Percentiles rank a stretch among this genome's conserved stretches.
Evolutionary conservation across 768 basidiomycete genomes (phyloP).

Genomic region (Tulasnella sp.): DNA sequence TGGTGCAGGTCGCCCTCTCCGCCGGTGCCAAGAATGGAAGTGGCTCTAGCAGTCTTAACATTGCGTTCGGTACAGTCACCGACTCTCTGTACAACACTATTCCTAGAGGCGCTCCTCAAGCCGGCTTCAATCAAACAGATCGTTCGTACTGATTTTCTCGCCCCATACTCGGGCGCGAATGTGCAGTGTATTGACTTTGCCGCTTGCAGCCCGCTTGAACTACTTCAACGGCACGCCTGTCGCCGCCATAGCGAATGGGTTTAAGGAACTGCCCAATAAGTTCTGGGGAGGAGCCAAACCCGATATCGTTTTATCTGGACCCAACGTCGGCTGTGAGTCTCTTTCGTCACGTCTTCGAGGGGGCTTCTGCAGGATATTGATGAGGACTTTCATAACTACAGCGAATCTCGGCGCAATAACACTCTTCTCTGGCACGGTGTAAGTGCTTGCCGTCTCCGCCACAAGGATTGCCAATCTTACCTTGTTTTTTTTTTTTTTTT

Average conservation of each 20-base stretch:
- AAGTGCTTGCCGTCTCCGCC: background rate
- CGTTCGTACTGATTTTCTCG: background rate
- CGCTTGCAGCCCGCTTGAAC: conserved; percentile 10
- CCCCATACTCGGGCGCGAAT: background rate
- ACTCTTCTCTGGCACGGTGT: conserved; percentile 23
- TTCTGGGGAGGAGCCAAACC: conserved; percentile 13
- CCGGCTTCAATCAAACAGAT: conserved; percentile 5
- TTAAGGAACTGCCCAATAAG: background rate
- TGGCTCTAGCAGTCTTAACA: conserved; percentile 17
- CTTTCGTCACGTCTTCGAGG: background rate
- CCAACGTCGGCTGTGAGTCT: conserved; percentile 21
- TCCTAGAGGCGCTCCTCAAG: background rate
- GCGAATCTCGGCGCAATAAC: conserved; percentile 9
- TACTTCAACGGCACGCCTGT: conserved; percentile 23
- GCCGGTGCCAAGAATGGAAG: conserved; percentile 9
- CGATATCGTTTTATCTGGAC: conserved; percentile 19
- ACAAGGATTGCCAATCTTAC: background rate
- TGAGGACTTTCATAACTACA: background rate
- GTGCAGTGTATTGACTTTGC: background rate
- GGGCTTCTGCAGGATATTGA: background rate
- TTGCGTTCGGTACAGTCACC: background rate
- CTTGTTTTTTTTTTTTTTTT: background rate
- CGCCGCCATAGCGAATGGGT: conserved; percentile 15
- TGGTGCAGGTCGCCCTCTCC: background rate
- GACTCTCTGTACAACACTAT: background rate